A percentile compares a stretch with the other conserved stretches of the same genome.
Conservation (phyloP, 306 rosid genomes). For the Coriaria nepalensis region DNA sequence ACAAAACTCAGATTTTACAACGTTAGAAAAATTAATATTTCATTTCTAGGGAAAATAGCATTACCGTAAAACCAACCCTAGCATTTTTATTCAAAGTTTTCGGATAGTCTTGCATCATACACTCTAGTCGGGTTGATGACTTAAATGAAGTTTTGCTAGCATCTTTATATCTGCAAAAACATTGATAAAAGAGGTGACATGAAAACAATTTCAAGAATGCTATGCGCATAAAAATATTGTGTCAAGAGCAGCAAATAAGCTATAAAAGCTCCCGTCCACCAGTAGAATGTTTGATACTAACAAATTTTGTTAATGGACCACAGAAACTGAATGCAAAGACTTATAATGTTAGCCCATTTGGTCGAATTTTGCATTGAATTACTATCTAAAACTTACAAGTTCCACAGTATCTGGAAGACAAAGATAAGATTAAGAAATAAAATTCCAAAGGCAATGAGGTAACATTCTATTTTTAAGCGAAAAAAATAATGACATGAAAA, state of each 20-base stretch:
- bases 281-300: no score
- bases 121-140: slow-evolving; percentile 91
- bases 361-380: no score
- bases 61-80: slow-evolving; percentile 97
- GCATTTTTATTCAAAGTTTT: slow-evolving; percentile 75
- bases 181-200: slow-evolving; percentile 8
- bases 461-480: no score
- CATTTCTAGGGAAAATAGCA: slow-evolving; percentile 9
- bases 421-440: no score
- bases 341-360: no score
- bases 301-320: no score
- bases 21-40: slow-evolving; percentile 6
- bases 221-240: background rate
- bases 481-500: background rate
- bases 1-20: slow-evolving; percentile 8
- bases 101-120: slow-evolving; percentile 99
- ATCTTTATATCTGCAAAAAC: slow-evolving; percentile 73
- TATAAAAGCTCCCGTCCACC: background rate
- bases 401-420: no score
- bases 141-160: slow-evolving; percentile 82
- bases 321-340: no score
- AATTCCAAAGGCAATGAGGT: no score
- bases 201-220: slow-evolving; percentile 2
- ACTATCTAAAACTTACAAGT: no score
- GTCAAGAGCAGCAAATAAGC: background rate